Conservation (phyloP, 129 eudicot genomes). For the Helianthus annuus region HanXRQr2.0-SUNRISE NC_035440.2:112508663-112509162, state of each 20-base stretch:
- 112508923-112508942: constrained; percentile 58
- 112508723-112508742: too few species aligned
- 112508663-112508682: too few species aligned
- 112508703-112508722: too few species aligned
- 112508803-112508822: too few species aligned
- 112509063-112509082: constrained; percentile 60
- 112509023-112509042: constrained; percentile 26
- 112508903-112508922: constrained; percentile 56
- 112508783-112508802: too few species aligned
- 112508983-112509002: constrained; percentile 61
- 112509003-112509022: constrained; percentile 42
- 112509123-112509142: constrained; percentile 25
- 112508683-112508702: too few species aligned
- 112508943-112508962: constrained; percentile 53
- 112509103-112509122: constrained; percentile 39
- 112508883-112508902: constrained; percentile 55
- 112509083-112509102: constrained; percentile 53
- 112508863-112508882: constrained; percentile 33
- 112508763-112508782: too few species aligned
- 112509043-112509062: constrained; percentile 46
- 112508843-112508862: too few species aligned
- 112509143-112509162: background rate
- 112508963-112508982: constrained; percentile 52
- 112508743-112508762: too few species aligned
- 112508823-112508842: too few species aligned